Conservation (phyloP, 495 filamentous ascomycete species). For the Hyphodiscus hymeniophilus region DNA sequence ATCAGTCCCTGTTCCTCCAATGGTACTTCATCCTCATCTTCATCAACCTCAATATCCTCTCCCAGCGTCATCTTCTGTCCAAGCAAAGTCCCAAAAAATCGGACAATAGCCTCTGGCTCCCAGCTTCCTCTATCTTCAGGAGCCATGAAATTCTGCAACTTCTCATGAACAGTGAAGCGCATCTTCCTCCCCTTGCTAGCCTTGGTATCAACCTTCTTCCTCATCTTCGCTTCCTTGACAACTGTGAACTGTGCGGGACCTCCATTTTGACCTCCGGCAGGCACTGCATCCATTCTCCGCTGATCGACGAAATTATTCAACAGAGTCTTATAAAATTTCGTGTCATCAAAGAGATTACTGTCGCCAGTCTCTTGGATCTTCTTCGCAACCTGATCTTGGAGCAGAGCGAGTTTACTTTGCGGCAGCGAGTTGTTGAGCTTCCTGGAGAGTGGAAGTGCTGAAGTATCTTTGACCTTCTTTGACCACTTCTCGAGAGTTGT, state of each 20-base stretch:
- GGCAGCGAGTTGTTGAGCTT: conserved; percentile 42
- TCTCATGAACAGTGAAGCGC: conserved; percentile 89
- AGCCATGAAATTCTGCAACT: conserved; percentile 96
- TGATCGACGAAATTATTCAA: conserved; percentile 89
- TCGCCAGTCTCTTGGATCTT: conserved; percentile 43
- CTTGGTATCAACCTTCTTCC: conserved; percentile 80
- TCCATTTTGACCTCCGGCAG: conserved; percentile 29
- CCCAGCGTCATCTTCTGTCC: conserved; percentile 67
- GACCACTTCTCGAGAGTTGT: conserved; percentile 63
- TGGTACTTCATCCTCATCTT: conserved; percentile 41
- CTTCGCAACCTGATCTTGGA: conserved; percentile 67
- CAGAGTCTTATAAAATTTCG: conserved; percentile 84
- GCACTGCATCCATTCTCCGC: conserved; percentile 53
- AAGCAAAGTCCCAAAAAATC: conserved; percentile 84
- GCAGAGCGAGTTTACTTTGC: conserved; percentile 60
- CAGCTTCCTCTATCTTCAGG: conserved; percentile 72
- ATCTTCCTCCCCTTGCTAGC: conserved; percentile 94
- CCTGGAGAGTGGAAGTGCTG: conserved; percentile 37
- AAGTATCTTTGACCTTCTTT: conserved; percentile 39
- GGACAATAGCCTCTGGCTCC: conserved; percentile 69
- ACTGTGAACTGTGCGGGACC: conserved; percentile 45
- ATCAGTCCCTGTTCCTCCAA: conserved; percentile 62
- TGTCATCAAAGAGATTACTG: conserved; percentile 73
- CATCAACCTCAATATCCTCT: conserved; percentile 49
- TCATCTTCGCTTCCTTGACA: conserved; percentile 72